These are phyloP conservation scores for Apophysomyces ossiformis DNA, from an alignment of 371 early-diverging fungal species.

Conservation along the genomic window DNA sequence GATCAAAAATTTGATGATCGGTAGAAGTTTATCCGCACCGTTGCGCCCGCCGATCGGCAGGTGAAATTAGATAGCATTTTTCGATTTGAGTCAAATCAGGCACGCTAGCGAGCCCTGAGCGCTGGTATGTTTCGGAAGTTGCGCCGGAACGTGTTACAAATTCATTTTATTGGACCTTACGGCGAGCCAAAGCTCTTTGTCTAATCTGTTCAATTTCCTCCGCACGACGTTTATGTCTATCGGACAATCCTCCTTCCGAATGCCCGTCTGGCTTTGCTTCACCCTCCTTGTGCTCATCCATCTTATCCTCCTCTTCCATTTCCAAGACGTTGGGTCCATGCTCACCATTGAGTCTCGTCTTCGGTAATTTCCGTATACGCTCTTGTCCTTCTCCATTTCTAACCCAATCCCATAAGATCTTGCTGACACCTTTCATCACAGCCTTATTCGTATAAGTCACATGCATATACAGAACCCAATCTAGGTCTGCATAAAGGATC, in stretches of 20 bases:
- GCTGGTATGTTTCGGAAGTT: not conserved
- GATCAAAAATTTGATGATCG: not conserved
- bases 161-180: conserved; percentile 23
- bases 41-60: not conserved
- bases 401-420: conserved; percentile 61
- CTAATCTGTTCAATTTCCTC: conserved; percentile 54
- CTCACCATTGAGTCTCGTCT: conserved; percentile 45
- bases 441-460: conserved; percentile 70
- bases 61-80: not conserved
- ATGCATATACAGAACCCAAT: conserved; percentile 83
- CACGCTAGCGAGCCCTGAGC: not conserved
- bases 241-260: conserved; percentile 10
- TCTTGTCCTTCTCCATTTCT: conserved; percentile 41
- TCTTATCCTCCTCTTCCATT: conserved; percentile 31
- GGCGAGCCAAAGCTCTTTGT: conserved; percentile 58
- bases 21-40: not conserved
- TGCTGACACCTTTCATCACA: conserved; percentile 70
- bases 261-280: conserved; percentile 5
- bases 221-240: conserved; percentile 39
- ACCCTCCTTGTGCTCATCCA: conserved; percentile 17
- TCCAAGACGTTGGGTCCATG: conserved; percentile 38
- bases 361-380: conserved; percentile 39
- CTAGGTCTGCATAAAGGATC: conserved; percentile 53
- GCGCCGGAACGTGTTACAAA: not conserved
- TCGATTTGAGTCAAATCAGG: not conserved